Evolutionary conservation across 2,329 filamentous ascomycete genomes (phyloP), one percentile per base, ranked within the genome.

Genomic region (Setomelanomma holmii): DNA sequence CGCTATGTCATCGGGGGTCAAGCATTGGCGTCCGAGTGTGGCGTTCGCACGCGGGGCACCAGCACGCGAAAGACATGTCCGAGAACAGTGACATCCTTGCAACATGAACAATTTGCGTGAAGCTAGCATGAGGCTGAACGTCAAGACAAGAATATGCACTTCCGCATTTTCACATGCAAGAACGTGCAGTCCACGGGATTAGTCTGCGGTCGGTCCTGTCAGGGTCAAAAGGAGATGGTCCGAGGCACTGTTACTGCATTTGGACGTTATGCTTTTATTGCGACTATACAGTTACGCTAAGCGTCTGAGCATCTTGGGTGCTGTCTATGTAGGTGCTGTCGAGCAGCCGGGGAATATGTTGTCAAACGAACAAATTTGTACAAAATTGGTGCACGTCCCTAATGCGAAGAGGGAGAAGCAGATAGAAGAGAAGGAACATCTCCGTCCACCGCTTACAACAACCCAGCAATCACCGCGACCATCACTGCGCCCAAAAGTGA

Each of bases 1-100:
- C 21, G 22, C 49, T 56, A 64, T 64, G 63, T 64, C 62, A 63
- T 64, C 47, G 51, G 57, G 48, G 58, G 51, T 56, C 55, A 55
- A 44, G 50, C 53, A 53, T 57, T 53, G 49, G 58, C 60, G 45
- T 51, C 41, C 40, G 35, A n/a, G 1, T 40, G 45, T 53, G 50
- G 46, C 53, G 45, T 48, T 51, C 12, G n/a, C 16, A 44, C 48
- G 47, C 30, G 43, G 45, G 36, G 38, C 34, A 36, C 12, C 24
- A 14, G 24, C 24, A 33, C 23, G 40, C 23, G 40, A 33, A 27
- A 36, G 34, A 36, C 34, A 36, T 16, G 34, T n/a, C 16, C 11
- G 6, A 16, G 14, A 36, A 16, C 34, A 17, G 27, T 30, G 27
- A 8, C 27, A 30, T 30, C 27, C 20, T 44, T 17, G 22, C 24